Evolutionary conservation across 2,329 filamentous ascomycete species (phyloP).

Genomic region (Orbilia quercus): DNA sequence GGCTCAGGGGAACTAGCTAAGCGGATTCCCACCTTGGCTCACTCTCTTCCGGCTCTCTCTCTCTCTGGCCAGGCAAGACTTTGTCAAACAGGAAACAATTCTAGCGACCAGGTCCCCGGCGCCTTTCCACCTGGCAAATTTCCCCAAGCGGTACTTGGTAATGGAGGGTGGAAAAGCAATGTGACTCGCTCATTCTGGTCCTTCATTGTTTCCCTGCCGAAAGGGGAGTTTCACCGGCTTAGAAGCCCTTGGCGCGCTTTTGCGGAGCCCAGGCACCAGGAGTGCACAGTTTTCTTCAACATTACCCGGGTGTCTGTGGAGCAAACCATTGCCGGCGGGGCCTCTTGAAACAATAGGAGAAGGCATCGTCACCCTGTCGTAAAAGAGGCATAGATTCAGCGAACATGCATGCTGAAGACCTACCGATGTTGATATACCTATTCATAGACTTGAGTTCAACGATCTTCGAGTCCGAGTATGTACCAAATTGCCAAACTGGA

Average conservation of each 20-base stretch:
- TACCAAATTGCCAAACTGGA: no score
- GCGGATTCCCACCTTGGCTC: conserved; percentile 6
- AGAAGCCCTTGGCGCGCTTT: conserved; percentile 19
- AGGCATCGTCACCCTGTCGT: not conserved
- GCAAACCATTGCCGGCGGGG: conserved; percentile 13
- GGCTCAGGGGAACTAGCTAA: conserved; percentile 38
- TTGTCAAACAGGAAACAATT: conserved; percentile 48
- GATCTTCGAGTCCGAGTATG: no score
- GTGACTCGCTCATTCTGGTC: conserved; percentile 26
- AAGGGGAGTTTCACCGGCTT: conserved; percentile 37
- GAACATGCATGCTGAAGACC: no score
- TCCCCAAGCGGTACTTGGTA: conserved; percentile 15
- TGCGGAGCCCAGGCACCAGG: conserved; percentile 4
- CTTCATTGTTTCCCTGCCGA: conserved; percentile 17
- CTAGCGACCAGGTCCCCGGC: conserved; percentile 18
- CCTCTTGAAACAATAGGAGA: conserved; percentile 31
- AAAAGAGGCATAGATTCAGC: not conserved
- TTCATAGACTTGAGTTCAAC: no score
- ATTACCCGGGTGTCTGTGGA: conserved; percentile 13
- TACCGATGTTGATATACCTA: no score
- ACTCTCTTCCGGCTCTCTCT: not conserved
- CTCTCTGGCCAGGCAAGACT: conserved; percentile 20
- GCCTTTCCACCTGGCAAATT: conserved; percentile 24
- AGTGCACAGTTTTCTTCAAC: conserved; percentile 15
- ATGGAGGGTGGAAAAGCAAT: conserved; percentile 25